These are phyloP conservation scores for Cymodocea nodosa DNA, from an alignment of 116 monocot genomes.

Conservation along the genomic window DNA sequence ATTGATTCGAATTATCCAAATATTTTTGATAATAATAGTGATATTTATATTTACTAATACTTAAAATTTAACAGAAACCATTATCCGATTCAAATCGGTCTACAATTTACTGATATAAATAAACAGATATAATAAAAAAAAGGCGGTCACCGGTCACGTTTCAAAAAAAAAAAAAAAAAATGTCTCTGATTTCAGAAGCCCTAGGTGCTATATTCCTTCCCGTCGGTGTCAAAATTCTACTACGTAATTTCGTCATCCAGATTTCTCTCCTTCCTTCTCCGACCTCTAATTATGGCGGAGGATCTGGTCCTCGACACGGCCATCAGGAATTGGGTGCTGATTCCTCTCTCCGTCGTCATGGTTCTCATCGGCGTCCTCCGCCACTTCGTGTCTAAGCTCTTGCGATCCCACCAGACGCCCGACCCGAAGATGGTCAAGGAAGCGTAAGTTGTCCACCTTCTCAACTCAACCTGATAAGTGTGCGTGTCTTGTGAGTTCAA, in stretches of 20 bases:
- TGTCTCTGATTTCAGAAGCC: too few relatives aligned
- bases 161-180: too few relatives aligned
- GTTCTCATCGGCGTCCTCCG: slow-evolving; percentile 97
- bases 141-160: too few relatives aligned
- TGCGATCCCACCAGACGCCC: slow-evolving; percentile 56
- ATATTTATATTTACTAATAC: too few relatives aligned
- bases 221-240: too few relatives aligned
- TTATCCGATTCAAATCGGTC: too few relatives aligned
- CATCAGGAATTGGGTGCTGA: slow-evolving; percentile 94
- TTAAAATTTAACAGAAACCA: too few relatives aligned
- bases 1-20: too few relatives aligned
- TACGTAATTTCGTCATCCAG: neutral
- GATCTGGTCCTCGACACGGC: slow-evolving; percentile 96
- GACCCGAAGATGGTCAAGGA: slow-evolving; percentile 78
- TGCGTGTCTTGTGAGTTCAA: neutral
- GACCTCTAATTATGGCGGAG: slow-evolving; percentile 45
- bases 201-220: too few relatives aligned
- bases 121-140: too few relatives aligned
- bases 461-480: neutral
- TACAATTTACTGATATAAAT: too few relatives aligned
- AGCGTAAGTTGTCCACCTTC: slow-evolving; percentile 33
- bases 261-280: neutral
- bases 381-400: slow-evolving; percentile 95
- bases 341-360: slow-evolving; percentile 97
- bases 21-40: too few relatives aligned